Evolutionary conservation across 139 green algal genomes (phyloP).

Genomic region (Limnomonas spitsbergensis): DNA sequence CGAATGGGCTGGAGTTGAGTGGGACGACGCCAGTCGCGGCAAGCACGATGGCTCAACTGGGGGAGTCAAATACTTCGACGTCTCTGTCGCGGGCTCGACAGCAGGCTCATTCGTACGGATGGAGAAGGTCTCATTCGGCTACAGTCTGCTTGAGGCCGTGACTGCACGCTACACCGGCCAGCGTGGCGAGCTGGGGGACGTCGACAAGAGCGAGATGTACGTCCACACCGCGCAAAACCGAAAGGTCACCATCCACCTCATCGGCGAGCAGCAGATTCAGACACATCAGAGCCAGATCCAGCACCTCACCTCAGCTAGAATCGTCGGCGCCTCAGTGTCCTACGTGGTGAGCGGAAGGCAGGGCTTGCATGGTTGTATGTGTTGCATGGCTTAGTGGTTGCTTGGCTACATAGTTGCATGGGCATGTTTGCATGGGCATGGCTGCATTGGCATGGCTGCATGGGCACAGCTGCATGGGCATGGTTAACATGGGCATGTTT

Average conservation of each 20-base stretch:
- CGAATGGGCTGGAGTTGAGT: constrained; percentile 81
- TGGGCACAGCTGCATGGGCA: no score
- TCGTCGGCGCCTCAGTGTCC: constrained; percentile 44
- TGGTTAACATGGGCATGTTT: no score
- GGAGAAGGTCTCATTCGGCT: constrained; percentile 54
- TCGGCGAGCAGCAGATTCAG: constrained; percentile 61
- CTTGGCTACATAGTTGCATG: no score
- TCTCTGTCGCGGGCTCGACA: constrained; percentile 1
- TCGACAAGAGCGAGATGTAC: constrained; percentile 41
- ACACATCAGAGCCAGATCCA: constrained; percentile 45
- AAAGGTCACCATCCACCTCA: constrained; percentile 54
- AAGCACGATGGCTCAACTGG: constrained; percentile 75
- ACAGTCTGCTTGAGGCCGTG: constrained; percentile 48
- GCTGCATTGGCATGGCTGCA: no score
- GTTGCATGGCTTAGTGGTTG: no score
- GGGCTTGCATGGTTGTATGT: no score
- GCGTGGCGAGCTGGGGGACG: constrained; percentile 29
- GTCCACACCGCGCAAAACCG: constrained; percentile 40
- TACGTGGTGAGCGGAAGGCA: constrained; percentile 44
- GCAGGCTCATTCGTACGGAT: constrained; percentile 67
- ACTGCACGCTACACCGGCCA: constrained; percentile 55
- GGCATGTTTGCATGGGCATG: no score
- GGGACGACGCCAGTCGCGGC: constrained; percentile 70
- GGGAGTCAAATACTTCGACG: constrained; percentile 70
- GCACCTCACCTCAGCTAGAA: constrained; percentile 32